Evolutionary conservation across 139 green algal genomes (phyloP), one percentile per base, ranked within the genome.

Genomic region (Chlorella sp.): DNA sequence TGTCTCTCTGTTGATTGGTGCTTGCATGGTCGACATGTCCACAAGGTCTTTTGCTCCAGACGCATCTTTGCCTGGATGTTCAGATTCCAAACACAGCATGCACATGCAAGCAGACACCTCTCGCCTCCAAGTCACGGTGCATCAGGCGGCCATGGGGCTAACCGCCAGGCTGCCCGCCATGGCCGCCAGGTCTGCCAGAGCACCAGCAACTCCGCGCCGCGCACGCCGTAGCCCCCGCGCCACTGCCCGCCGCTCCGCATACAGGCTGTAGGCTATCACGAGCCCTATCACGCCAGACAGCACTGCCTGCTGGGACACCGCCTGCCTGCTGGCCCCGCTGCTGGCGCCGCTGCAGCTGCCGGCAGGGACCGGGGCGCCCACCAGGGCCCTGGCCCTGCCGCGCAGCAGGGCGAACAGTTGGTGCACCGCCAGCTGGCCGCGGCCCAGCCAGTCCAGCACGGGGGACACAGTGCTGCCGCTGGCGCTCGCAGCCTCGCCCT

Each of bases 211-310:
- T 31, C 40, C 12, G 38, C 53, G 69, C 40, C 11, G 69, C 0
- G 69, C 69, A 5, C 38, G 38, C 35, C 29, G 31, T 17, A 31
- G 17, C 11, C 69, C 53, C 5, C 35, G 17, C 12, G n/a, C 36
- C 5, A 75, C 43, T 6, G 69, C 56, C 53, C 19, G 53, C 38
- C 69, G 69, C 69, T 75, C 69, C 12, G 53, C 69, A 17, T 75
- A 75, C 69, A 31, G 15, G 42, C 53, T 53, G 15, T 75, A 75
- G 27, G 66, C 38, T 53, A 75, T 53, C 51, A 75, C 69, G 9
- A 11, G 42, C 17, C 69, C 69, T 15, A 75, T 38, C 38, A 65
- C 42, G 17, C 12, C 40, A 7, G n/a, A n/a, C 51, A 21, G 53
- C 53, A 62, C 23, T 12, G 53, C 11, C 31, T 8, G 67, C 33